Conservation (phyloP, 2,329 filamentous ascomycete genomes). For the Cryphonectria japonica region DNA sequence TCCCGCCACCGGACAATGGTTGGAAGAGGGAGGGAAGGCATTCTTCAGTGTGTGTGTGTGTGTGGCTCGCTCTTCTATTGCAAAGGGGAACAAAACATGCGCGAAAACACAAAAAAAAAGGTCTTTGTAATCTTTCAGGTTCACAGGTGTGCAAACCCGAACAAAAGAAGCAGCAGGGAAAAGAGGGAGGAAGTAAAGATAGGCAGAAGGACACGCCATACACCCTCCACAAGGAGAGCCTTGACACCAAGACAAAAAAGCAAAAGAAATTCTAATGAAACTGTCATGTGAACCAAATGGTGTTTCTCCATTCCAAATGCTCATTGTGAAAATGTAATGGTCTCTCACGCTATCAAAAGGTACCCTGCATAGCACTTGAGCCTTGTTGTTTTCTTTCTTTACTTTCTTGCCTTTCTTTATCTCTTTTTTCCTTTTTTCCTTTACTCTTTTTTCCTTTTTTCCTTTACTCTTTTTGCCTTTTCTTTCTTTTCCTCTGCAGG, state of each 20-base stretch:
- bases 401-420: background rate
- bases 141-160: background rate
- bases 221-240: conserved; percentile 17
- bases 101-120: background rate
- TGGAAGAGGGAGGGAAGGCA: conserved; percentile 1
- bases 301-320: background rate
- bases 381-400: background rate
- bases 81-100: background rate
- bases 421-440: background rate
- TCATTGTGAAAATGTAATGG: background rate
- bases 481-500: no score
- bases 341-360: background rate
- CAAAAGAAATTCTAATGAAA: conserved; percentile 22
- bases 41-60: conserved; percentile 13
- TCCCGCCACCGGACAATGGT: conserved; percentile 3
- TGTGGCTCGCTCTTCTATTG: background rate
- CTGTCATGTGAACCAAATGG: conserved; percentile 1
- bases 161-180: background rate
- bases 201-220: conserved; percentile 17
- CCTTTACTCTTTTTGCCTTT: no score
- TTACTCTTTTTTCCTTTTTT: background rate
- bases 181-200: background rate
- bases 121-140: conserved; percentile 8
- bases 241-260: conserved; percentile 16
- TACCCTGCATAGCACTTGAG: background rate